Conservation (phyloP, 768 basidiomycete genomes). For the Leucocoprinus birnbaumii region DNA sequence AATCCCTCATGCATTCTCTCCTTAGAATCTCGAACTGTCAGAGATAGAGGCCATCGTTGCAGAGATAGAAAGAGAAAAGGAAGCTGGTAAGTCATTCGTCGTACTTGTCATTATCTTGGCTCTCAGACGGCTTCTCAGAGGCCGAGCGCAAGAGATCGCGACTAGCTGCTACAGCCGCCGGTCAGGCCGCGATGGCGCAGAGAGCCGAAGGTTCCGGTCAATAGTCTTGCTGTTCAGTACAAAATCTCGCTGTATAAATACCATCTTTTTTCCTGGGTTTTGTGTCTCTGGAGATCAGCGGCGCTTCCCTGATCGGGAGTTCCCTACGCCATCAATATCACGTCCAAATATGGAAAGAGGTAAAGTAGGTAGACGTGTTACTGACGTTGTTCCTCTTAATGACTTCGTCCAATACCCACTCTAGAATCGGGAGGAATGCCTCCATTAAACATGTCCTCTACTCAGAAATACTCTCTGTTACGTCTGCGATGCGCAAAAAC, state of each 20-base stretch:
- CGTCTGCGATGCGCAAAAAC: constrained; percentile 95
- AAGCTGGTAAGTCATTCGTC: constrained; percentile 61
- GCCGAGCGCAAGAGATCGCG: constrained; percentile 92
- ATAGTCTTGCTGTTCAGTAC: constrained; percentile 13
- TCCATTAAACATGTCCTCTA: constrained; percentile 79
- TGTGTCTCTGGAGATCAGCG: not conserved
- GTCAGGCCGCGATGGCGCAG: constrained; percentile 83
- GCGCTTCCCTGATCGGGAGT: constrained; percentile 4
- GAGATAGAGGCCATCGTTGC: constrained; percentile 92
- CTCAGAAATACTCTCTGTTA: constrained; percentile 89
- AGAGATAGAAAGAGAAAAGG: constrained; percentile 96
- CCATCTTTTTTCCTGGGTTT: not conserved
- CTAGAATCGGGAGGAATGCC: constrained; percentile 23
- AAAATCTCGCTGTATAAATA: constrained; percentile 10
- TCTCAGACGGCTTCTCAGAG: constrained; percentile 46
- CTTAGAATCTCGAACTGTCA: constrained; percentile 76
- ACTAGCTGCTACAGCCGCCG: constrained; percentile 88
- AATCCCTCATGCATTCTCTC: constrained; percentile 5
- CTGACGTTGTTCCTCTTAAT: constrained; percentile 17
- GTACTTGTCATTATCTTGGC: not conserved
- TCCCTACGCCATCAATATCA: constrained; percentile 13
- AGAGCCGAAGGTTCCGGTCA: constrained; percentile 38
- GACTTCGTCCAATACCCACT: constrained; percentile 19
- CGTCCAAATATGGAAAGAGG: constrained; percentile 2
- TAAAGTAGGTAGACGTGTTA: constrained; percentile 24